These are phyloP conservation scores for Letharia lupina DNA, from an alignment of 495 filamentous ascomycete species.

Conservation along the genomic window DNA sequence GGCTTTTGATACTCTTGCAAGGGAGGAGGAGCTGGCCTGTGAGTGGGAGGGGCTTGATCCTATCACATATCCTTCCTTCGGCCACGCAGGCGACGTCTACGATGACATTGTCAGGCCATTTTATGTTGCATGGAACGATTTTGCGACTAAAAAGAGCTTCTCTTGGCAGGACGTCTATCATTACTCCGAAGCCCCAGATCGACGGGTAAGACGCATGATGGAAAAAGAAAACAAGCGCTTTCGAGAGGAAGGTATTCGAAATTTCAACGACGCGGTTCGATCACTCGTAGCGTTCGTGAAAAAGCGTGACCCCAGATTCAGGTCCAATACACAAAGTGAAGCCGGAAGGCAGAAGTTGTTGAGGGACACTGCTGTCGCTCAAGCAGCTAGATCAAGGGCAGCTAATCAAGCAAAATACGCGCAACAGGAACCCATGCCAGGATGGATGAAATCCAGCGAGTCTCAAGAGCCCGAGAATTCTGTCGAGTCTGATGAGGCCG, in stretches of 20 bases:
- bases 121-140: conserved; percentile 72
- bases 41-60: conserved; percentile 54
- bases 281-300: conserved; percentile 84
- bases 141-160: conserved; percentile 78
- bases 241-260: conserved; percentile 71
- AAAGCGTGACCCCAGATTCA: conserved; percentile 83
- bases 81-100: conserved; percentile 55
- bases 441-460: conserved; percentile 62
- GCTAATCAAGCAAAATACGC: conserved; percentile 68
- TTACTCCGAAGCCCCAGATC: conserved; percentile 77
- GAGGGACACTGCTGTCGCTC: conserved; percentile 68
- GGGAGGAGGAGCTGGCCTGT: conserved; percentile 67
- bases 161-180: conserved; percentile 82
- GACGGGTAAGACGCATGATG: conserved; percentile 72
- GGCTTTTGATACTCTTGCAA: conserved; percentile 70
- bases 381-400: conserved; percentile 75
- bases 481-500: conserved; percentile 41
- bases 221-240: conserved; percentile 89
- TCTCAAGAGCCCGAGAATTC: conserved; percentile 49
- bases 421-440: conserved; percentile 52
- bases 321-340: conserved; percentile 58
- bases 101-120: conserved; percentile 68
- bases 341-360: conserved; percentile 71
- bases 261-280: conserved; percentile 90
- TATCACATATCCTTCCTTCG: conserved; percentile 72